phyloP scores from a whole-genome alignment of 1,284 basidiomycete genomes.

The Moniliophthora roreri region DNA sequence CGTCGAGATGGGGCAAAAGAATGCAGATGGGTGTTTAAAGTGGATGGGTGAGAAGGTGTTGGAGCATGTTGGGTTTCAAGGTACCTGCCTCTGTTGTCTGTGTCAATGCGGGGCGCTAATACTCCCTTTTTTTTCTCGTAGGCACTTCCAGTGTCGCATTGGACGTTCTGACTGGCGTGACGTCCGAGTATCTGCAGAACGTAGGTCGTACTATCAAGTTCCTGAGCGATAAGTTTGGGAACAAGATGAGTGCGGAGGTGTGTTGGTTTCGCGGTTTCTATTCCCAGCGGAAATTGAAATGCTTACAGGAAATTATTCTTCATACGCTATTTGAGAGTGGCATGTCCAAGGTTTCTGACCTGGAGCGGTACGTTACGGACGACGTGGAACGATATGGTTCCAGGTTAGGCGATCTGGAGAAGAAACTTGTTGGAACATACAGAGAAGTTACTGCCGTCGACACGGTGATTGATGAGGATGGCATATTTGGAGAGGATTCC shows the following conservation, averaged over 20 bases:
- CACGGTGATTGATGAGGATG: slow-evolving; percentile 70
- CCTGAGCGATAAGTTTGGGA: slow-evolving; percentile 78
- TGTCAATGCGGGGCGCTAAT: slow-evolving; percentile 10
- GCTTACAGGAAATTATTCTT: slow-evolving; percentile 80
- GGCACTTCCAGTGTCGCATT: slow-evolving; percentile 70
- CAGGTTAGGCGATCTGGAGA: slow-evolving; percentile 78
- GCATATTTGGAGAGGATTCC: slow-evolving; percentile 73
- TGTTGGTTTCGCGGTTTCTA: slow-evolving; percentile 19
- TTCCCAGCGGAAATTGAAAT: slow-evolving; percentile 7
- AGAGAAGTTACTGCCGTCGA: slow-evolving; percentile 72
- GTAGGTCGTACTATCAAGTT: slow-evolving; percentile 86
- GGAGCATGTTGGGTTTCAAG: slow-evolving; percentile 90
- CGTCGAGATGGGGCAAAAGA: slow-evolving; percentile 51
- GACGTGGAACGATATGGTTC: slow-evolving; percentile 84
- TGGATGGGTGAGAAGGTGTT: slow-evolving; percentile 77
- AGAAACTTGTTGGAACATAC: slow-evolving; percentile 83
- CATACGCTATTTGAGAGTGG: slow-evolving; percentile 90
- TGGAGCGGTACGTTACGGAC: slow-evolving; percentile 88
- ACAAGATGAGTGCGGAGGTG: slow-evolving; percentile 83
- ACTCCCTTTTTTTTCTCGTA: slow-evolving; percentile 23
- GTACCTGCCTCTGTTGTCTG: slow-evolving; percentile 39
- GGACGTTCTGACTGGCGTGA: slow-evolving; percentile 80
- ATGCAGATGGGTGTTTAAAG: slow-evolving; percentile 58
- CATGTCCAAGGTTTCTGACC: slow-evolving; percentile 68
- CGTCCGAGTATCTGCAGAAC: slow-evolving; percentile 81